Evolutionary conservation across 164 flowering plant genomes (phyloP), one percentile per base, ranked within the genome.

Genomic region (Macadamia tetraphylla): DNA sequence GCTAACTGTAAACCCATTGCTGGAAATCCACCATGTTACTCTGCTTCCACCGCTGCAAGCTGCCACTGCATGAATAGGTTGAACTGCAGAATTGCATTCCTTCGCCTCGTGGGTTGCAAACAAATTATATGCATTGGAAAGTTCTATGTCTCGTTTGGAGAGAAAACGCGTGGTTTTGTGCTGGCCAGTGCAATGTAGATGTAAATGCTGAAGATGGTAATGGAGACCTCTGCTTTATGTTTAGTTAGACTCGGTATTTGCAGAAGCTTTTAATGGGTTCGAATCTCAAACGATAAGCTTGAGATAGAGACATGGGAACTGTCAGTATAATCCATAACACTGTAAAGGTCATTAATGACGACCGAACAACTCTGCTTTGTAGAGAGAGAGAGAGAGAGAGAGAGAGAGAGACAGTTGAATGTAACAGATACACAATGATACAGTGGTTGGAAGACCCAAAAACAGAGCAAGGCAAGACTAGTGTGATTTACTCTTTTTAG

Each of bases 371-470:
- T 32, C 42, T 63, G 64, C 72, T 59, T 9, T 46, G 51, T 46
- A 9, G 62, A 30, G 56, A 59, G 55, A 52, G 71, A 67, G 71
- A 73, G 71, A 68, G 56, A 64, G 58, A 64, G 67, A 30, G 58
- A 49, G 57, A 48, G 72, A 40, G 48, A 46, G 9, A 9, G 13
- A 14, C 23, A 4, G 13, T 53, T 53, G 42, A 61, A 69, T 60
- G 32, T 23, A n/a, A 57, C 46, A 73, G 80, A 73, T 76, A 76
- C 75, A 76, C 29, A 57, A 52, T 71, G 80, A 71, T 76, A 76
- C 76, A 76, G 81, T 79, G 67, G 81, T 74, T 79, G 79, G 65
- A 60, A 44, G 66, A 18, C 4, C 9, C 9, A 49, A 35, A 11
- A 60, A 69, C 58, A 60, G 15, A 62, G 51, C 65, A 70, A 48